Percentiles rank a stretch among this genome's conserved stretches.
Evolutionary conservation across 768 basidiomycete species (phyloP).

Genomic region (Mycena epipterygia): DNA sequence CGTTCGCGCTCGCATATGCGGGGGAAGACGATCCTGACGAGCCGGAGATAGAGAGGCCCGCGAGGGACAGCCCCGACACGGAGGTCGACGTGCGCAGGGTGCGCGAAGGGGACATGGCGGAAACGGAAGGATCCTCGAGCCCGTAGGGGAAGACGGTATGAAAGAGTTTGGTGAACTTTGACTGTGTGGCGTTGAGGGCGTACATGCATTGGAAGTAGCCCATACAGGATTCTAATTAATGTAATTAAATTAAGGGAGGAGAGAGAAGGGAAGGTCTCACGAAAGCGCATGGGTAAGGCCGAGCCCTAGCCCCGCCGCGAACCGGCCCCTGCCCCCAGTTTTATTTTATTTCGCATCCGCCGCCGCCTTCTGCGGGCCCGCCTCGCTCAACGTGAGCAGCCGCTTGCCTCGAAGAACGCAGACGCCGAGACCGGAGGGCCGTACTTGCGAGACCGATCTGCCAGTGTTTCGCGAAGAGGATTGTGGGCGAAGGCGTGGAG

Average conservation of each 20-base stretch:
- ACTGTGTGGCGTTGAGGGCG: constrained; percentile 69
- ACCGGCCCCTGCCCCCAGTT: constrained; percentile 48
- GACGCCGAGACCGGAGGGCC: too few species aligned
- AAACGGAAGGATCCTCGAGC: constrained; percentile 56
- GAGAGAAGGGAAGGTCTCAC: too few species aligned
- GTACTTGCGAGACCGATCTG: too few species aligned
- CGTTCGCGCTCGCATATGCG: not conserved
- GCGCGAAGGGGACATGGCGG: too few species aligned
- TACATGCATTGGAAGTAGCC: constrained; percentile 86
- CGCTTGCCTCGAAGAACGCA: constrained; percentile 72
- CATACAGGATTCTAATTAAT: constrained; percentile 87
- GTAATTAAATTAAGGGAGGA: too few species aligned
- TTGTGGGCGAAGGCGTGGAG: too few species aligned
- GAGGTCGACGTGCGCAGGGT: too few species aligned
- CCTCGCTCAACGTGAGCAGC: constrained; percentile 70
- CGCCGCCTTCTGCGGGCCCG: constrained; percentile 68
- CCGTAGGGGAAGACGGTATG: constrained; percentile 77
- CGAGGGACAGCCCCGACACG: constrained; percentile 41
- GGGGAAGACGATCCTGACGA: not conserved
- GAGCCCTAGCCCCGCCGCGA: constrained; percentile 74
- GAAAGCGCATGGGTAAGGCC: constrained; percentile 80
- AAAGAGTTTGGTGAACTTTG: constrained; percentile 82
- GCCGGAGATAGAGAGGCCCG: constrained; percentile 23
- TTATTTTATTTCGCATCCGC: constrained; percentile 19
- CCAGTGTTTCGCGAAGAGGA: too few species aligned